Evolutionary conservation across 768 basidiomycete genomes (phyloP), one percentile per base, ranked within the genome.

Genomic region (Gymnopilus junonius): DNA sequence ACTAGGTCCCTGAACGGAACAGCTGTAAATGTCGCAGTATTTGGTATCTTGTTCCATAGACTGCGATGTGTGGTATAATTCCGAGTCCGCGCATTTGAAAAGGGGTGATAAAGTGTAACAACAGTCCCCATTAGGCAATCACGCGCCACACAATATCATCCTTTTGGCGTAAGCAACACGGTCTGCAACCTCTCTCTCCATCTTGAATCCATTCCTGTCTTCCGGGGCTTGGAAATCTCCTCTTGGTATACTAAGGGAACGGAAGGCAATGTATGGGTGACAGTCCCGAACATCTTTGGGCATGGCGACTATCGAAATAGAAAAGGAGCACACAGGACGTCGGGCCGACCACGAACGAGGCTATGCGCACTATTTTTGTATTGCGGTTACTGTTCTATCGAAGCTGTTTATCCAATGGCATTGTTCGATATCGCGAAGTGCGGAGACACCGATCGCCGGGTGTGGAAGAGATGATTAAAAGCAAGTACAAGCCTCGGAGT

Each of bases 81-180:
- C n/a, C 40, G 6, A n/a, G 40, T 42, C 40, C 40, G 40, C 40
- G 40, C 40, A 42, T n/a, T 42, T 42, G 40, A 8, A 42, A n/a
- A 14, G 2, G 40, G 40, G 40, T 8, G 40, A 42, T 42, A 50
- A 5, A 50, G 46, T 50, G 46, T 21, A 50, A 25, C 8, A 21
- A n/a, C 10, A 51, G 31, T 51, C 48, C 48, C 48, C 48, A 51
- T 51, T 51, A 51, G 48, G 48, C 48, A 51, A 51, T 51, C 23
- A 15, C n/a, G 48, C 48, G 48, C 48, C 48, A 51, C 48, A 51
- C 48, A 29, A 50, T n/a, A 29, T 32, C 5, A 8, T 17, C n/a
- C 27, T 7, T 25, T 51, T 29, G 6, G 6, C 6, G 8, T 8
- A n/a, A n/a, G 15, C 29, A 51, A 29, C 5, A 8, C n/a, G n/a